phyloP scores from a whole-genome alignment of 129 eudicot species.

The Flaveria linearis region DNA sequence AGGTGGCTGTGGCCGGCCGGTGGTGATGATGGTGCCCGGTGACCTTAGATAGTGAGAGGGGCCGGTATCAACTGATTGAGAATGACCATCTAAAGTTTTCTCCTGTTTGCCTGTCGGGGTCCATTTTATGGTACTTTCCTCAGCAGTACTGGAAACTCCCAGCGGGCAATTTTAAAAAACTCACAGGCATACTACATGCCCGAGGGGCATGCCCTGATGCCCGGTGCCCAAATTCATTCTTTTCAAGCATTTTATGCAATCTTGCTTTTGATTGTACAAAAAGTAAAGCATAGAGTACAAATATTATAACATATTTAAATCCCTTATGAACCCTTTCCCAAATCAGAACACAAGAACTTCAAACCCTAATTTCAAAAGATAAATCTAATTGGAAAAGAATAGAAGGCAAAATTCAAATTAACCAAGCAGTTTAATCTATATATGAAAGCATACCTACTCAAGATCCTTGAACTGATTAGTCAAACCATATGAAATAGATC shows the following conservation, averaged over 20 bases:
- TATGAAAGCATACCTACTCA: neutral
- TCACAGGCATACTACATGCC: too few species aligned
- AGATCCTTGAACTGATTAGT: neutral
- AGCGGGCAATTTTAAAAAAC: too few species aligned
- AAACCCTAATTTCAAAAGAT: neutral
- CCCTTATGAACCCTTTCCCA: neutral
- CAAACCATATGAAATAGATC: too few species aligned
- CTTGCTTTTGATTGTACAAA: slow-evolving; percentile 12
- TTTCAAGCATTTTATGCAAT: slow-evolving; percentile 16
- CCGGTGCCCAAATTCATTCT: slow-evolving; percentile 19
- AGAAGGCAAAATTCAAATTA: too few species aligned
- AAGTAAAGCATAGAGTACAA: slow-evolving; percentile 13
- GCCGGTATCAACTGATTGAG: slow-evolving; percentile 60
- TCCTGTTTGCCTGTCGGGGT: slow-evolving; percentile 47
- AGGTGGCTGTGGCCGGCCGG: too few species aligned
- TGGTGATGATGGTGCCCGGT: too few species aligned
- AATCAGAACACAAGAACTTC: neutral
- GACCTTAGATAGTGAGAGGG: too few species aligned
- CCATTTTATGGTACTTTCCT: slow-evolving; percentile 40
- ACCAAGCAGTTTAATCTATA: too few species aligned
- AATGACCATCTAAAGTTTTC: slow-evolving; percentile 46
- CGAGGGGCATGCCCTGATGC: too few species aligned
- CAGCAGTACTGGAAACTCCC: too few species aligned
- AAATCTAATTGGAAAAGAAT: too few species aligned
- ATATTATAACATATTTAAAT: neutral